These are phyloP conservation scores for Anastatica hierochuntica DNA, from an alignment of 345 rosid genomes.

Conservation along the genomic window DNA sequence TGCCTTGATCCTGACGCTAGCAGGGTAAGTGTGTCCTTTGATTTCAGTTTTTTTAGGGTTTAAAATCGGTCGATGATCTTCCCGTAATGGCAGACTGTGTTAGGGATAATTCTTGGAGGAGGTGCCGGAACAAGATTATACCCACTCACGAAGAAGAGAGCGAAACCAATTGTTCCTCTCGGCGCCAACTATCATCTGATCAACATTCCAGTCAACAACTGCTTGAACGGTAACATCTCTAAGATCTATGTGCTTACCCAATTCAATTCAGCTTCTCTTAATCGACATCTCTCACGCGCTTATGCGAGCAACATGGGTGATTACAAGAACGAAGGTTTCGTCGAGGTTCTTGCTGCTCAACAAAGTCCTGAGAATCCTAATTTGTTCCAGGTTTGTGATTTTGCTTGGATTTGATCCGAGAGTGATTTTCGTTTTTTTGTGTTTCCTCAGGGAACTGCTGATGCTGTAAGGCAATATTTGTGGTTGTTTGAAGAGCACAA, in stretches of 20 bases:
- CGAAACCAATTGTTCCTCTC: constrained; percentile 90
- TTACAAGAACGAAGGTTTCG: constrained; percentile 94
- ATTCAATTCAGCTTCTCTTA: constrained; percentile 92
- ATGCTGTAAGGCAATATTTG: constrained; percentile 92
- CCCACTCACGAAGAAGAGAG: constrained; percentile 94
- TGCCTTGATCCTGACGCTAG: constrained; percentile 99
- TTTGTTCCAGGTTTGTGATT: constrained; percentile 71
- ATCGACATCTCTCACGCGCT: constrained; percentile 89
- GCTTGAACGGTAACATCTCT: constrained; percentile 81
- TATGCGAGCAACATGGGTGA: constrained; percentile 98
- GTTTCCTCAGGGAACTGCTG: constrained; percentile 77
- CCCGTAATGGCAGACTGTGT: constrained; percentile 56
- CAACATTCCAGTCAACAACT: constrained; percentile 95
- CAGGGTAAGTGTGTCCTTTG: constrained; percentile 40
- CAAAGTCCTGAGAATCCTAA: constrained; percentile 98
- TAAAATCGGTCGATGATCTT: background rate
- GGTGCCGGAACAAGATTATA: constrained; percentile 80
- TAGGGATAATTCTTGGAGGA: constrained; percentile 92
- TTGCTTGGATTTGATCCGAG: background rate
- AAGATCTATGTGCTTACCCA: constrained; percentile 96
- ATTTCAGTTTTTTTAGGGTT: background rate
- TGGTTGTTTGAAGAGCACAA: constrained; percentile 98
- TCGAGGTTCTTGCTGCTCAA: constrained; percentile 98
- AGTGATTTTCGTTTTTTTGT: background rate
- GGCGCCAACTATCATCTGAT: constrained; percentile 93